Evolutionary conservation across 2,329 filamentous ascomycete species (phyloP).

Genomic region (Talaromyces albobiverticillius): DNA sequence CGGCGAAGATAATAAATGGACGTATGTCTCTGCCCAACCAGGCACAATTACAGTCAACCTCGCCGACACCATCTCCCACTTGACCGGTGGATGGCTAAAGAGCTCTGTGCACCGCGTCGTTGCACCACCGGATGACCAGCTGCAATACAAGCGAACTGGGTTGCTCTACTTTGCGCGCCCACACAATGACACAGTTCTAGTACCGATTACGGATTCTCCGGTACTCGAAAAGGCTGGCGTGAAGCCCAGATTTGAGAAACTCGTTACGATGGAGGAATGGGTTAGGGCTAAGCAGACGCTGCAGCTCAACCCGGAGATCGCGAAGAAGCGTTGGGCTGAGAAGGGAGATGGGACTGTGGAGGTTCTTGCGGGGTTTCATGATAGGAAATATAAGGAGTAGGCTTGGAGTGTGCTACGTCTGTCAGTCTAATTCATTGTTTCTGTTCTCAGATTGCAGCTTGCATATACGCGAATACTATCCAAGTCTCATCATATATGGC

Average conservation of each 20-base stretch:
- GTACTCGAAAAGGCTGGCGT: conserved; percentile 28
- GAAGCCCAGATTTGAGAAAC: conserved; percentile 35
- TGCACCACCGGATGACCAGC: conserved; percentile 49
- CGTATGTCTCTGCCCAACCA: conserved; percentile 49
- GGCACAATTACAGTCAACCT: conserved; percentile 54
- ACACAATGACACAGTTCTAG: conserved; percentile 9
- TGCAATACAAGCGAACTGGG: conserved; percentile 42
- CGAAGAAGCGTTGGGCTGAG: conserved; percentile 29
- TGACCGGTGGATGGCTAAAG: conserved; percentile 52
- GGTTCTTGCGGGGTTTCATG: conserved; percentile 32
- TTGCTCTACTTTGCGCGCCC: conserved; percentile 48
- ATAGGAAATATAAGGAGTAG: conserved; percentile 25
- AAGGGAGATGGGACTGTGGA: conserved; percentile 39
- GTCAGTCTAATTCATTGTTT: too few species aligned
- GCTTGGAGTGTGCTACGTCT: not conserved
- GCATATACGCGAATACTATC: too few species aligned
- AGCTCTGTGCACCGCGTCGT: conserved; percentile 51
- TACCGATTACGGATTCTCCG: conserved; percentile 28
- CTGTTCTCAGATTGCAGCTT: too few species aligned
- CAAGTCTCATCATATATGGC: too few species aligned
- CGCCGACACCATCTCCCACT: conserved; percentile 47
- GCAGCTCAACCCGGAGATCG: conserved; percentile 37
- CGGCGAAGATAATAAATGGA: conserved; percentile 49
- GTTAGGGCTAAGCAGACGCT: conserved; percentile 39
- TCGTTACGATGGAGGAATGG: conserved; percentile 47